phyloP scores from a whole-genome alignment of 306 rosid genomes.

The Glycyrrhiza uralensis region DNA sequence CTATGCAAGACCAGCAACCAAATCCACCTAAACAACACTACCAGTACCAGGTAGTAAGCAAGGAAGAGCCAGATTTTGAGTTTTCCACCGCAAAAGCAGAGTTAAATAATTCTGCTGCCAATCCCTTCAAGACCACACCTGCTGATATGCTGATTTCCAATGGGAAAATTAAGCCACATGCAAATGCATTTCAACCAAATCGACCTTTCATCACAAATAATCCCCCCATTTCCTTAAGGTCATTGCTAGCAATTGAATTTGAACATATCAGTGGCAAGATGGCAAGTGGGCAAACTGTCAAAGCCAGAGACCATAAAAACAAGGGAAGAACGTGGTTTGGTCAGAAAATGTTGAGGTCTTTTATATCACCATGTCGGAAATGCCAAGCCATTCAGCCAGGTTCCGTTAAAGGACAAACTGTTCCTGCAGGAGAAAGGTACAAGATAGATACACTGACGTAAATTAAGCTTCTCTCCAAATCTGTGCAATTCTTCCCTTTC shows the following conservation, averaged over 20 bases:
- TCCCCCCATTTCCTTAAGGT: conserved; percentile 18
- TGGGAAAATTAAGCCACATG: conserved; percentile 35
- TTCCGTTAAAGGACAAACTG: not conserved
- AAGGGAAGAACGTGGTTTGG: conserved; percentile 35
- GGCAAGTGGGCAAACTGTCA: conserved; percentile 2
- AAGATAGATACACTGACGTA: conserved; percentile 16
- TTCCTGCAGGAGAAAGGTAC: conserved; percentile 17
- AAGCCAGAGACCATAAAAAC: conserved; percentile 20
- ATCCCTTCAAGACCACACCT: conserved; percentile 33
- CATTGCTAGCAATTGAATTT: conserved; percentile 26
- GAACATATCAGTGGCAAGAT: conserved; percentile 18
- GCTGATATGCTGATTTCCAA: conserved; percentile 45
- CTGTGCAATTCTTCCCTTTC: conserved; percentile 2
- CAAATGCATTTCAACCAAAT: conserved; percentile 28
- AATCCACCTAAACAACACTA: not conserved
- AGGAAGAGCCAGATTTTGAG: conserved; percentile 32
- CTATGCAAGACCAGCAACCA: conserved; percentile 51
- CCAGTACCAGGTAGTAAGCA: not conserved
- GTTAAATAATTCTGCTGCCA: not conserved
- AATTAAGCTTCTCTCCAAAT: not conserved
- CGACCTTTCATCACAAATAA: conserved; percentile 1
- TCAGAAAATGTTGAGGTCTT: conserved; percentile 37
- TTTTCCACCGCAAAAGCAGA: not conserved
- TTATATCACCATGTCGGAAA: conserved; percentile 55
- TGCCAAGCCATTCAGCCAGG: conserved; percentile 48